These are phyloP conservation scores for Boletus rubescentipes DNA, from an alignment of 768 basidiomycete genomes.

Conservation along the genomic window DNA sequence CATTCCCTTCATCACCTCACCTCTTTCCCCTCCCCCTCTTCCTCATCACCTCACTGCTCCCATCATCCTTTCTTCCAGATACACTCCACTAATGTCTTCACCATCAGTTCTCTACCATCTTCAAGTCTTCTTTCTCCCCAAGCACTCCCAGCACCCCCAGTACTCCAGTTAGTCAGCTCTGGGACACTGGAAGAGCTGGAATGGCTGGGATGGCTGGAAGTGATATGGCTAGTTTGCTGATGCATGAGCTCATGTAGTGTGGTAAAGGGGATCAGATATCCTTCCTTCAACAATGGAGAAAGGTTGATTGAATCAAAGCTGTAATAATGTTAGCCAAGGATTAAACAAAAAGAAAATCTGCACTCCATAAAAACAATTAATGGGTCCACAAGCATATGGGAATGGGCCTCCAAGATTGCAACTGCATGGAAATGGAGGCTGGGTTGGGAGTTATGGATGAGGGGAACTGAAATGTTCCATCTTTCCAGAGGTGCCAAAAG, in stretches of 20 bases:
- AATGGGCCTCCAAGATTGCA: not conserved
- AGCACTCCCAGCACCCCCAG: too few species aligned
- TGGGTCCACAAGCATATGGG: not conserved
- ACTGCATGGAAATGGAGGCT: not conserved
- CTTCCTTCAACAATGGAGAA: not conserved
- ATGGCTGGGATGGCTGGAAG: too few species aligned
- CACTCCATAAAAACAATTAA: not conserved
- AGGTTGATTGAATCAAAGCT: not conserved
- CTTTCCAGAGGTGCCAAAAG: not conserved
- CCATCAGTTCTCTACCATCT: too few species aligned
- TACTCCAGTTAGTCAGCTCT: too few species aligned
- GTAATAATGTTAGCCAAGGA: not conserved
- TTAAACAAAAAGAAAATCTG: not conserved
- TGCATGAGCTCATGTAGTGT: not conserved
- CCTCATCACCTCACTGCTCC: too few species aligned
- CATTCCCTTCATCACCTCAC: too few species aligned
- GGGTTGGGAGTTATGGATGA: not conserved
- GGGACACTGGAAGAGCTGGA: too few species aligned
- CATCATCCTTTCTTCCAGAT: too few species aligned
- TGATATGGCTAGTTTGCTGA: too few species aligned
- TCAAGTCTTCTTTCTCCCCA: too few species aligned
- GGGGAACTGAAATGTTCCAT: not conserved
- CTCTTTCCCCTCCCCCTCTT: too few species aligned
- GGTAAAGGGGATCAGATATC: not conserved
- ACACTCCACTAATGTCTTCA: too few species aligned